These are phyloP conservation scores for Colletotrichum lupini DNA, from an alignment of 2,329 filamentous ascomycete genomes.

Conservation along the genomic window DNA sequence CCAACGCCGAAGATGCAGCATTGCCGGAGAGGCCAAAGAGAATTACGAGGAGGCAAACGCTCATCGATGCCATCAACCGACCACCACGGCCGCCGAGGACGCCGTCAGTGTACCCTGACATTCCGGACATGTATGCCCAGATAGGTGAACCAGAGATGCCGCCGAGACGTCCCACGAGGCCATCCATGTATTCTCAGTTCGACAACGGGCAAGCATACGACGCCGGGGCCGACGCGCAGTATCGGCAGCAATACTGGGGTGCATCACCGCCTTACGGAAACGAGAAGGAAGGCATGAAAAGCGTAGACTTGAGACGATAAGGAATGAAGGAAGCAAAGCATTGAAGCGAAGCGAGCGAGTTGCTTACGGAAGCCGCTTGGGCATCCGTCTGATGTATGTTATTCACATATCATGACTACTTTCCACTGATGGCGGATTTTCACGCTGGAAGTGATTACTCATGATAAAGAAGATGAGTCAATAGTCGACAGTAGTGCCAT, in stretches of 20 bases:
- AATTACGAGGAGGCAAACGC: slow-evolving; percentile 29
- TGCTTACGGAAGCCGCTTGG: not conserved
- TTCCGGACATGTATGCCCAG: slow-evolving; percentile 7
- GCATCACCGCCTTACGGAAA: slow-evolving; percentile 1
- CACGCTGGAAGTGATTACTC: not conserved
- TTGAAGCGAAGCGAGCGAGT: slow-evolving; percentile 16
- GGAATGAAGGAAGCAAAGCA: slow-evolving; percentile 1
- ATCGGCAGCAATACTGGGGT: slow-evolving; percentile 13
- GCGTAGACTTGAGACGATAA: slow-evolving; percentile 2
- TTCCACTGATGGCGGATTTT: not conserved
- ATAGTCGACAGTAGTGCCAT: not conserved
- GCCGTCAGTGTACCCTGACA: not conserved
- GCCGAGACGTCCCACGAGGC: not conserved
- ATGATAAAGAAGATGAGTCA: not conserved
- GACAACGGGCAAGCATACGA: not conserved
- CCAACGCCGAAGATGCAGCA: not conserved
- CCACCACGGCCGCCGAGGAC: not conserved
- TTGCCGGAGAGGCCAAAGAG: slow-evolving; percentile 29
- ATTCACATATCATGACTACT: not conserved
- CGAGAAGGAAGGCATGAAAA: slow-evolving; percentile 4
- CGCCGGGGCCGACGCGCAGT: not conserved
- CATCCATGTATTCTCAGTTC: slow-evolving; percentile 8
- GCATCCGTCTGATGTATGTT: slow-evolving; percentile 12
- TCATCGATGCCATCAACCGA: slow-evolving; percentile 25
- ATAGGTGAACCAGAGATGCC: not conserved